These are phyloP conservation scores for Monilinia fructigena DNA, from an alignment of 2,329 filamentous ascomycete species.

Conservation along the genomic window DNA sequence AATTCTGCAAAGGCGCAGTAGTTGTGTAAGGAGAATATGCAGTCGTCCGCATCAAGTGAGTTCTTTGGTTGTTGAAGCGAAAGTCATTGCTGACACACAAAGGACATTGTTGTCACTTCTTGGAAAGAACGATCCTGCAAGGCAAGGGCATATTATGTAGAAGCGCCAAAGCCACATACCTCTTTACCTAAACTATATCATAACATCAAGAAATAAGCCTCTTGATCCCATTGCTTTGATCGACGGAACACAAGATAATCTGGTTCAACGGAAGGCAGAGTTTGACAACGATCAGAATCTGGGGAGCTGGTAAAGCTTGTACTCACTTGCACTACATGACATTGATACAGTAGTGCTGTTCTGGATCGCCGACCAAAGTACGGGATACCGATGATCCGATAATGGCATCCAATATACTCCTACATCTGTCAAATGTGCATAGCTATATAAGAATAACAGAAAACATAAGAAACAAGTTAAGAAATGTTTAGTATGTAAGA, in stretches of 20 bases:
- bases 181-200: slow-evolving; percentile 4
- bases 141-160: slow-evolving; percentile 8
- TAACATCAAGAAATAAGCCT: slow-evolving; percentile 10
- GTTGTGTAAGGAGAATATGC: slow-evolving; percentile 21
- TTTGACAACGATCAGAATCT: slow-evolving; percentile 17
- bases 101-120: slow-evolving; percentile 14
- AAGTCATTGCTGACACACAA: slow-evolving; percentile 12
- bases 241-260: slow-evolving; percentile 6
- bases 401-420: neutral
- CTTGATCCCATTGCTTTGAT: slow-evolving; percentile 8
- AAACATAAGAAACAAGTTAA: neutral
- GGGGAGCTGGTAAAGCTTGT: slow-evolving; percentile 21
- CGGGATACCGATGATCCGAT: slow-evolving; percentile 18
- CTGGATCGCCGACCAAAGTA: slow-evolving; percentile 23
- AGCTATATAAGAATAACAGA: neutral
- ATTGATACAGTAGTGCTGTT: slow-evolving; percentile 6
- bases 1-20: slow-evolving; percentile 20
- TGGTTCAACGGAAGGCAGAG: neutral
- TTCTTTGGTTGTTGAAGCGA: slow-evolving; percentile 16
- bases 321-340: slow-evolving; percentile 20
- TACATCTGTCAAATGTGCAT: slow-evolving; percentile 15
- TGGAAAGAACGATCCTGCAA: slow-evolving; percentile 19
- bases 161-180: slow-evolving; percentile 16
- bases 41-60: slow-evolving; percentile 9
- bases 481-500: slow-evolving; percentile 10